phyloP scores from a whole-genome alignment of 208 protist genomes.

The Novymonas esmeraldas region DNA sequence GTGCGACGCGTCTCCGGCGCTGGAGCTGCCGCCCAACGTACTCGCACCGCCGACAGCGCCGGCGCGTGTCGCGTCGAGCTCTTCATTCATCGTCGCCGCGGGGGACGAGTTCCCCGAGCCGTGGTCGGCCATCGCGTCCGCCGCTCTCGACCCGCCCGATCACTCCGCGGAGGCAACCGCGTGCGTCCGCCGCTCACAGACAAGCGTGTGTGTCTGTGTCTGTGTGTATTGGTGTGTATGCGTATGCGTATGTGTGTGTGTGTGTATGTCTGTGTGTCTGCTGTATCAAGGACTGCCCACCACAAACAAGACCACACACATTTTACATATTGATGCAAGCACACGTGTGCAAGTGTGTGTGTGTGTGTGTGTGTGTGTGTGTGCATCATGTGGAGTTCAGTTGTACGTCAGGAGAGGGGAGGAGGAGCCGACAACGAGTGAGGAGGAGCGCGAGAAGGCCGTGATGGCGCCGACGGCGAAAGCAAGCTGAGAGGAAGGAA shows the following conservation, averaged over 20 bases:
- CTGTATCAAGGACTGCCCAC: neutral
- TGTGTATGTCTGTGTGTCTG: neutral
- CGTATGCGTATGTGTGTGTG: neutral
- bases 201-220: neutral
- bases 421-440: neutral
- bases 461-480: no score
- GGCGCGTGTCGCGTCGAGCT: neutral
- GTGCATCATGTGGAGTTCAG: no score
- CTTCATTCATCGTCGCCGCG: neutral
- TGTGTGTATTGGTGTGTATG: neutral
- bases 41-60: neutral
- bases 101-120: neutral
- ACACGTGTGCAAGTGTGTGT: neutral
- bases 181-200: neutral
- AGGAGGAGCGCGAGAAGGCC: neutral
- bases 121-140: constrained; percentile 6
- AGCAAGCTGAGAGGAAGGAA: neutral
- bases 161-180: neutral
- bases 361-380: neutral
- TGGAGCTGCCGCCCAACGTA: neutral
- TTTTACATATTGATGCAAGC: neutral
- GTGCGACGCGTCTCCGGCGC: neutral
- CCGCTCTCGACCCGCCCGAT: neutral
- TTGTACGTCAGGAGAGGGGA: no score
- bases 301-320: neutral